Evolutionary conservation across 495 filamentous ascomycete genomes (phyloP).

Genomic region (Hyaloscypha hepaticicola): DNA sequence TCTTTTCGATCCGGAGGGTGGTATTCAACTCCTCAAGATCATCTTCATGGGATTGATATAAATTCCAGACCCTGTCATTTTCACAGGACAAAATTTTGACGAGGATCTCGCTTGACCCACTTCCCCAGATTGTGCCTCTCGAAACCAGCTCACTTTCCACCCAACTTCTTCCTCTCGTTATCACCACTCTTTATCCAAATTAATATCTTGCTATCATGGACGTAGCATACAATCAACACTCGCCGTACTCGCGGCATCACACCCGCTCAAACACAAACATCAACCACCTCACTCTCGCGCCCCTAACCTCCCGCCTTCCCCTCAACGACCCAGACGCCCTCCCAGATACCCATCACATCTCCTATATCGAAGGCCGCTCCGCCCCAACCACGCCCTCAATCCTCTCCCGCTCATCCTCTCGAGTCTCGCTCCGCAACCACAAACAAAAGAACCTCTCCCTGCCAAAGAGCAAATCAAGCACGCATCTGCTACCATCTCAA

Average conservation of each 20-base stretch:
- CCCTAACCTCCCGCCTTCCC: slow-evolving; percentile 65
- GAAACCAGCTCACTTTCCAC: background rate
- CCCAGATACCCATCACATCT: slow-evolving; percentile 35
- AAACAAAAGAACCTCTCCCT: slow-evolving; percentile 24
- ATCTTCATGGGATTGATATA: slow-evolving; percentile 2
- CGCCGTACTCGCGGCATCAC: slow-evolving; percentile 46
- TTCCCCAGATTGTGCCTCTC: slow-evolving; percentile 24
- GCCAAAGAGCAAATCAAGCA: slow-evolving; percentile 37
- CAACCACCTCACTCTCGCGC: slow-evolving; percentile 58
- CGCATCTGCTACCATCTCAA: slow-evolving; percentile 34
- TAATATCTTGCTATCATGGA: slow-evolving; percentile 41
- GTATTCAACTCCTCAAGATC: slow-evolving; percentile 12
- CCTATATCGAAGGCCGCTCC: slow-evolving; percentile 53
- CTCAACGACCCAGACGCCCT: slow-evolving; percentile 48
- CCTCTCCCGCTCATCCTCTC: slow-evolving; percentile 49
- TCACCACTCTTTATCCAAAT: background rate
- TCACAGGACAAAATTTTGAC: slow-evolving; percentile 26
- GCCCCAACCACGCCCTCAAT: slow-evolving; percentile 59
- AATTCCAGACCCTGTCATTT: slow-evolving; percentile 5
- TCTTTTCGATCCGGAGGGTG: slow-evolving; percentile 38
- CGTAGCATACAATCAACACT: slow-evolving; percentile 52
- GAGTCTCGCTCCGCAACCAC: slow-evolving; percentile 29
- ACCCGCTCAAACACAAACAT: slow-evolving; percentile 46
- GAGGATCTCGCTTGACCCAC: slow-evolving; percentile 12
- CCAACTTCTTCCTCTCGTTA: background rate